Evolutionary conservation across 345 rosid species (phyloP).

Genomic region (Excoecaria cochinchinensis): DNA sequence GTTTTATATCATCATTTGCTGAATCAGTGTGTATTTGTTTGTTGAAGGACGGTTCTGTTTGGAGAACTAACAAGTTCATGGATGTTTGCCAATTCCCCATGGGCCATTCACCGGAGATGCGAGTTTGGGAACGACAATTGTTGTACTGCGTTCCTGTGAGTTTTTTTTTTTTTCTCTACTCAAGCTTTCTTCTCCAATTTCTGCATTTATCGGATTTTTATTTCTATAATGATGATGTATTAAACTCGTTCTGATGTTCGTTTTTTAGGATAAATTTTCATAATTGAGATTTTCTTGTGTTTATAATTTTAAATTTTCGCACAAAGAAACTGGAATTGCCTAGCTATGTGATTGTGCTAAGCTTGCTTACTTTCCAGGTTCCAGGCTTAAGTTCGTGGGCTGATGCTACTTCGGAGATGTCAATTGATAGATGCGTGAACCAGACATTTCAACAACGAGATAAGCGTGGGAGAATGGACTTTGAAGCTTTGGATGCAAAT

Average conservation of each 20-base stretch:
- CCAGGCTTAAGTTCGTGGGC: conserved; percentile 85
- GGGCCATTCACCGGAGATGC: conserved; percentile 48
- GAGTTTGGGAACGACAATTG: conserved; percentile 86
- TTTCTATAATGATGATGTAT: too few relatives aligned
- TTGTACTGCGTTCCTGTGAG: conserved; percentile 80
- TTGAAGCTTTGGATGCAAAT: conserved; percentile 49
- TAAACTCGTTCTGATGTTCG: neutral
- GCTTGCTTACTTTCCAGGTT: conserved; percentile 41
- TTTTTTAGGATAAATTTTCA: too few relatives aligned
- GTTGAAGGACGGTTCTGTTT: conserved; percentile 58
- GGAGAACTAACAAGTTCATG: conserved; percentile 86
- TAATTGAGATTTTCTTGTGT: too few relatives aligned
- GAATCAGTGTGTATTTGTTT: neutral
- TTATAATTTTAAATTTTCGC: neutral
- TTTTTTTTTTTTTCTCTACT: neutral
- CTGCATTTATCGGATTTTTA: neutral
- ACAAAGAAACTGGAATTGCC: neutral
- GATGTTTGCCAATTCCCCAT: conserved; percentile 60
- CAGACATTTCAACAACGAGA: conserved; percentile 50
- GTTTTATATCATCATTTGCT: neutral
- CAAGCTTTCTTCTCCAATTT: neutral
- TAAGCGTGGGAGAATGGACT: conserved; percentile 67
- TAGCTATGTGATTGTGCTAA: neutral
- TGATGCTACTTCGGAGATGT: conserved; percentile 42
- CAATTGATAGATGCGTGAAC: conserved; percentile 27